phyloP scores from a whole-genome alignment of 1,284 basidiomycete species.

The Tylopilus sp. region DNA sequence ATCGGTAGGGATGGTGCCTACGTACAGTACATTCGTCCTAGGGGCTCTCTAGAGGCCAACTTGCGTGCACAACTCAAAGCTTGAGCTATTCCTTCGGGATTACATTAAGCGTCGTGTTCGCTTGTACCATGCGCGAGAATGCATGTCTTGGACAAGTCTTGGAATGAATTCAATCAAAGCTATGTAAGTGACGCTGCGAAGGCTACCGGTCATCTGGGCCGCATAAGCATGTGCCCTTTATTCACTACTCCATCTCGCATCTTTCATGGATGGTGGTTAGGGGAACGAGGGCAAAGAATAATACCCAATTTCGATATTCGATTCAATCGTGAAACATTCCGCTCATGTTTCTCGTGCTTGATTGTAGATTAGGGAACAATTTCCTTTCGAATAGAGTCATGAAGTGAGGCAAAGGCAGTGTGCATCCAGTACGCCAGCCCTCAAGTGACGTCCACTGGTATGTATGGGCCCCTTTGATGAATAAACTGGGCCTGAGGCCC shows the following conservation, averaged over 20 bases:
- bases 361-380: conserved; percentile 22
- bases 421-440: too few relatives aligned
- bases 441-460: too few relatives aligned
- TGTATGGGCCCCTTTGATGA: too few relatives aligned
- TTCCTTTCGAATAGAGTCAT: conserved; percentile 1
- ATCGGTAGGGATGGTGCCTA: conserved; percentile 72
- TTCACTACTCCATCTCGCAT: conserved; percentile 68
- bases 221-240: conserved; percentile 43
- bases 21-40: conserved; percentile 86
- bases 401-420: not conserved
- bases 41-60: conserved; percentile 82
- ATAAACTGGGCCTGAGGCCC: too few relatives aligned
- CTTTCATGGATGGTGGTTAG: conserved; percentile 64
- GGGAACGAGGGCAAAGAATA: conserved; percentile 76
- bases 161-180: not conserved
- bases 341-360: conserved; percentile 16
- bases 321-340: conserved; percentile 21
- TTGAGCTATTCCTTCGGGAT: conserved; percentile 24
- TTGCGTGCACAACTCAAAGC: conserved; percentile 80
- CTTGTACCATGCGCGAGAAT: conserved; percentile 25
- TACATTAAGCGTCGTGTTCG: conserved; percentile 8
- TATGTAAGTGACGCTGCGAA: conserved; percentile 7
- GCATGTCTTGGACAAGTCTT: conserved; percentile 3
- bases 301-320: conserved; percentile 13
- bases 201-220: not conserved